phyloP scores from a whole-genome alignment of 805 yeast species.

The Limtongia smithiae region DNA sequence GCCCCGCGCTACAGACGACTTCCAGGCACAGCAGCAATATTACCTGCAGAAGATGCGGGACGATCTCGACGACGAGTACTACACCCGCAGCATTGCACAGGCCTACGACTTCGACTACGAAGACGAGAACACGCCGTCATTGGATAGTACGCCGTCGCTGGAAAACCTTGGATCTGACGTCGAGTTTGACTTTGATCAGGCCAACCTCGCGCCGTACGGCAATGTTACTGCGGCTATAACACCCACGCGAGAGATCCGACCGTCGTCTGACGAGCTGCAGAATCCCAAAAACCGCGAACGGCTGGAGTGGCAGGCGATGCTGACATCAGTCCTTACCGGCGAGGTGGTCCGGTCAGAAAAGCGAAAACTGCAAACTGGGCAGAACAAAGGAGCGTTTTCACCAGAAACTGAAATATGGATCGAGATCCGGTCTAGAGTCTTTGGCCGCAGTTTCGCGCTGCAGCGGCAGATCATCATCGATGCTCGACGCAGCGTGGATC shows the following conservation, averaged over 20 bases:
- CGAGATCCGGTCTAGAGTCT: slow-evolving; percentile 76
- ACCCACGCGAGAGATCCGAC: slow-evolving; percentile 14
- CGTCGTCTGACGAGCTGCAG: slow-evolving; percentile 32
- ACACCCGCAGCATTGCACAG: slow-evolving; percentile 50
- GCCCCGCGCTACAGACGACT: slow-evolving; percentile 21
- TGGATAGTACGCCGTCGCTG: slow-evolving; percentile 24
- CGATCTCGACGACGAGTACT: slow-evolving; percentile 64
- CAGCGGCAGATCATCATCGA: slow-evolving; percentile 67
- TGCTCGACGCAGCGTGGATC: slow-evolving; percentile 69
- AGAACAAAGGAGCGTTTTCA: slow-evolving; percentile 44
- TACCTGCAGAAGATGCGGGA: slow-evolving; percentile 62
- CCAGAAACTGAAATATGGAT: slow-evolving; percentile 74
- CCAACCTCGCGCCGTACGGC: neutral
- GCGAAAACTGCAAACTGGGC: slow-evolving; percentile 50
- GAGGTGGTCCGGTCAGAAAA: slow-evolving; percentile 92
- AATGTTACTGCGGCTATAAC: slow-evolving; percentile 4
- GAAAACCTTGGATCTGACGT: slow-evolving; percentile 17
- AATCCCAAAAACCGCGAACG: slow-evolving; percentile 54
- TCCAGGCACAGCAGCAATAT: slow-evolving; percentile 57
- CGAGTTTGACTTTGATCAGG: slow-evolving; percentile 12
- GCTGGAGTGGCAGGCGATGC: slow-evolving; percentile 94
- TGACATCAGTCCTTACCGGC: slow-evolving; percentile 85
- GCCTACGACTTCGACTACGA: slow-evolving; percentile 17
- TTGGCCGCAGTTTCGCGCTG: slow-evolving; percentile 75
- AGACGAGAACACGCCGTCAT: slow-evolving; percentile 21